Conservation (phyloP, 139 green algal species). For the Haematococcus sp. region DNA sequence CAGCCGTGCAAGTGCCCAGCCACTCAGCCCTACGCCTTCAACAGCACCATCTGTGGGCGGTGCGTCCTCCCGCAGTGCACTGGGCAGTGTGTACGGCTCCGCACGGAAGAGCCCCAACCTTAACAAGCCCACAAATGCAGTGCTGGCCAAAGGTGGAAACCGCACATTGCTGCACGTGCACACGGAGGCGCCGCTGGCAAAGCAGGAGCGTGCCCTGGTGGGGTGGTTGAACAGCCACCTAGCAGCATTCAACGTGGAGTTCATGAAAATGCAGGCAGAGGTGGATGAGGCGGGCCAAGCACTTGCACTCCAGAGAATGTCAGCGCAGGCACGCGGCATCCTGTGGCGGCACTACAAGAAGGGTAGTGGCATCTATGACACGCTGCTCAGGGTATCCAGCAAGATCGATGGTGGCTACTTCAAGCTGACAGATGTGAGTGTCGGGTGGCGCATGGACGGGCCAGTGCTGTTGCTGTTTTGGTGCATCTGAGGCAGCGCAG, state of each 20-base stretch:
- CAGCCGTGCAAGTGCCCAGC: neutral
- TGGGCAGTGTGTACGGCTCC: too few relatives aligned
- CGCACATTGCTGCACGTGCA: neutral
- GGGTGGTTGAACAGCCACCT: slow-evolving; percentile 28
- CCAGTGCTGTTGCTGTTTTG: neutral
- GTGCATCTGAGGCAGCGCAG: neutral
- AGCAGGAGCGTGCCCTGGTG: slow-evolving; percentile 24
- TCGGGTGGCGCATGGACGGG: neutral
- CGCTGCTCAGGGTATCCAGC: neutral
- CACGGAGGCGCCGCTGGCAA: slow-evolving; percentile 4
- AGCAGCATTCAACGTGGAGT: too few relatives aligned
- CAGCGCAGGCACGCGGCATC: slow-evolving; percentile 9
- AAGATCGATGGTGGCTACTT: slow-evolving; percentile 7
- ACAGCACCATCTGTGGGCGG: neutral
- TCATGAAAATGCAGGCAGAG: too few relatives aligned
- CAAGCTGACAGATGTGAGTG: slow-evolving; percentile 1
- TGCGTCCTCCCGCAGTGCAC: neutral
- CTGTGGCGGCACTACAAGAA: slow-evolving; percentile 23
- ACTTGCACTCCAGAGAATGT: slow-evolving; percentile 7
- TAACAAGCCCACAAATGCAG: too few relatives aligned
- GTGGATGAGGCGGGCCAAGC: too few relatives aligned
- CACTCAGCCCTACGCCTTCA: neutral
- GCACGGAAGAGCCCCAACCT: too few relatives aligned
- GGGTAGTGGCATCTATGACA: neutral
- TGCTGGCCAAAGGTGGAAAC: neutral